Evolutionary conservation across 1,284 basidiomycete genomes (phyloP).

Genomic region (Rhodotorula glutinis): DNA sequence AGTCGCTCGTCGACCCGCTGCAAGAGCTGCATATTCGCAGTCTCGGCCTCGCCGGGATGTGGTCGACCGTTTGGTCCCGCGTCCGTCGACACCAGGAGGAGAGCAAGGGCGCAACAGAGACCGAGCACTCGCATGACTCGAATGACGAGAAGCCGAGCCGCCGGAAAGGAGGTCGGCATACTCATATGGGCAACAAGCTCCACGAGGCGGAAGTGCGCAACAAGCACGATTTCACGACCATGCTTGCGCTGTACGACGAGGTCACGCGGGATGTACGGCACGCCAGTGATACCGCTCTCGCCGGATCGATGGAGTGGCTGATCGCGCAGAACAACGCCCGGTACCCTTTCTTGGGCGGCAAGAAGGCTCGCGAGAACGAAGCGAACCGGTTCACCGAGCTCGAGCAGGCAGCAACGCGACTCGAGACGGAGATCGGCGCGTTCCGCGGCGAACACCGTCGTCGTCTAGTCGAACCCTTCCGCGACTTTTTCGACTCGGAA

Average conservation of each 20-base stretch:
- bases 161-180: background rate
- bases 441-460: constrained; percentile 53
- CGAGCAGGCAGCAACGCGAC: constrained; percentile 41
- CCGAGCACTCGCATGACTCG: background rate
- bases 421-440: constrained; percentile 52
- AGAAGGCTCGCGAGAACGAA: constrained; percentile 41
- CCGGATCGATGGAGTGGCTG: constrained; percentile 33
- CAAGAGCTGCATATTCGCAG: constrained; percentile 45
- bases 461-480: constrained; percentile 56
- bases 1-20: constrained; percentile 44
- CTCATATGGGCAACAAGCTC: constrained; percentile 14
- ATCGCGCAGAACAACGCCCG: constrained; percentile 12
- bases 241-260: constrained; percentile 29
- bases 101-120: background rate
- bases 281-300: constrained; percentile 22
- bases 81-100: background rate
- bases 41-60: constrained; percentile 22
- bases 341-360: constrained; percentile 44
- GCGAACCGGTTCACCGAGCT: constrained; percentile 44
- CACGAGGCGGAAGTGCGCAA: constrained; percentile 22
- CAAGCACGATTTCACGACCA: constrained; percentile 26
- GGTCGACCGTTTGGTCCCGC: constrained; percentile 7
- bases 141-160: background rate
- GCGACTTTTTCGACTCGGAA: constrained; percentile 46
- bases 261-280: constrained; percentile 16